These are phyloP conservation scores for Trichosphaerium sp. DNA, from an alignment of 78 protist species.

Conservation along the genomic window DNA sequence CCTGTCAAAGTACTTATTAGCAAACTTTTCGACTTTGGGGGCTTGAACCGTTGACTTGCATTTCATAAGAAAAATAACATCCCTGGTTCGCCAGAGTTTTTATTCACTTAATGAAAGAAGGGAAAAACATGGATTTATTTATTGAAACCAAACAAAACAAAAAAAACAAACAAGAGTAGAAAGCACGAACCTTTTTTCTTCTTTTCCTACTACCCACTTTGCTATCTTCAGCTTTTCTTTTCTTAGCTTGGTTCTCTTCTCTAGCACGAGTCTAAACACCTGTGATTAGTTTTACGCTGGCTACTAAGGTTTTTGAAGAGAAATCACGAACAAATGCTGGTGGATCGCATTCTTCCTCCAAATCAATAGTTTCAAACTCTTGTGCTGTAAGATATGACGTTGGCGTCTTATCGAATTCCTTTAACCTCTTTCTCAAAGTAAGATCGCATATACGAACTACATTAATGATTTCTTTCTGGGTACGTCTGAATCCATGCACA, in stretches of 20 bases:
- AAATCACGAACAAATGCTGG: constrained; percentile 40
- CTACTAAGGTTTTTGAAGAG: too few relatives aligned
- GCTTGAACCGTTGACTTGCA: too few relatives aligned
- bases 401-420: constrained; percentile 44
- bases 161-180: too few relatives aligned
- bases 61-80: too few relatives aligned
- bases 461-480: constrained; percentile 55
- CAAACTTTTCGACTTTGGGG: not conserved
- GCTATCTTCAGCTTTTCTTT: not conserved
- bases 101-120: too few relatives aligned
- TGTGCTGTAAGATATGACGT: constrained; percentile 3
- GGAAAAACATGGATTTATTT: too few relatives aligned
- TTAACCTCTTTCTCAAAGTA: constrained; percentile 42
- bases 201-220: not conserved
- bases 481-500: constrained; percentile 77
- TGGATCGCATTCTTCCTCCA: constrained; percentile 62
- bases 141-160: too few relatives aligned
- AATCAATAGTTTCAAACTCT: constrained; percentile 44
- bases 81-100: too few relatives aligned
- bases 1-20: not conserved
- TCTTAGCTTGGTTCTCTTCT: too few relatives aligned
- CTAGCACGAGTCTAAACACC: too few relatives aligned
- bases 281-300: too few relatives aligned
- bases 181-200: too few relatives aligned
- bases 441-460: constrained; percentile 75